A percentile compares a stretch with the other conserved stretches of the same genome.
phyloP scores from a whole-genome alignment of 305 asterid genomes.

The Caryopteris hybrid region DNA sequence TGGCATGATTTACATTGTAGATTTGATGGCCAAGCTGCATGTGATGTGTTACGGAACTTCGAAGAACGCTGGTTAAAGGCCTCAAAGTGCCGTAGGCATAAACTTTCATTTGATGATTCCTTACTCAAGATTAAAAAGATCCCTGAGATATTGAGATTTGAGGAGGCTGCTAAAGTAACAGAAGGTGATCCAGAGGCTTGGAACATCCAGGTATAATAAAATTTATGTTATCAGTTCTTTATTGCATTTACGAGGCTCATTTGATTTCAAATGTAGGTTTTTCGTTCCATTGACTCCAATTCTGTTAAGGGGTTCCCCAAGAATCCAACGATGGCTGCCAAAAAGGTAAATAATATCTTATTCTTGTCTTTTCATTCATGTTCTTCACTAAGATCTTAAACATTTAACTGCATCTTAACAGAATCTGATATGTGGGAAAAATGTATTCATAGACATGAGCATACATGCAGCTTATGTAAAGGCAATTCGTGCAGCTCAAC shows the following conservation, averaged over 20 bases:
- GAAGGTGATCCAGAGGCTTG: conserved; percentile 67
- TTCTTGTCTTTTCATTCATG: neutral
- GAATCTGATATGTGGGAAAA: conserved; percentile 69
- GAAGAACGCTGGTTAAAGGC: conserved; percentile 93
- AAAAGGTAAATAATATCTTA: conserved; percentile 30
- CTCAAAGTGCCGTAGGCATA: conserved; percentile 53
- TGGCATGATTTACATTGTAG: conserved; percentile 91
- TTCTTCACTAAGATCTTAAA: neutral
- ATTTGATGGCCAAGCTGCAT: conserved; percentile 91
- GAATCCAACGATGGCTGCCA: conserved; percentile 59
- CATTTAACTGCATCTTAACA: conserved; percentile 21
- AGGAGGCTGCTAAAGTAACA: conserved; percentile 31
- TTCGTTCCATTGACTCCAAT: conserved; percentile 77
- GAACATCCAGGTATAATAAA: conserved; percentile 67
- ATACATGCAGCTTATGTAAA: conserved; percentile 72
- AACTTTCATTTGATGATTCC: conserved; percentile 63
- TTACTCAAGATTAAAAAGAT: conserved; percentile 72
- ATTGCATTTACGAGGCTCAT: conserved; percentile 14
- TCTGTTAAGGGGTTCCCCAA: conserved; percentile 82
- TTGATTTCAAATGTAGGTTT: conserved; percentile 31
- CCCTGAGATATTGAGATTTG: conserved; percentile 61
- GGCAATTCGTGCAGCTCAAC: conserved; percentile 74
- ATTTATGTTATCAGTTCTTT: neutral
- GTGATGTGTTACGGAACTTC: conserved; percentile 75
- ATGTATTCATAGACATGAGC: conserved; percentile 73